Conservation (phyloP, 495 filamentous ascomycete genomes). For the Chaetomium cochliodes region DNA sequence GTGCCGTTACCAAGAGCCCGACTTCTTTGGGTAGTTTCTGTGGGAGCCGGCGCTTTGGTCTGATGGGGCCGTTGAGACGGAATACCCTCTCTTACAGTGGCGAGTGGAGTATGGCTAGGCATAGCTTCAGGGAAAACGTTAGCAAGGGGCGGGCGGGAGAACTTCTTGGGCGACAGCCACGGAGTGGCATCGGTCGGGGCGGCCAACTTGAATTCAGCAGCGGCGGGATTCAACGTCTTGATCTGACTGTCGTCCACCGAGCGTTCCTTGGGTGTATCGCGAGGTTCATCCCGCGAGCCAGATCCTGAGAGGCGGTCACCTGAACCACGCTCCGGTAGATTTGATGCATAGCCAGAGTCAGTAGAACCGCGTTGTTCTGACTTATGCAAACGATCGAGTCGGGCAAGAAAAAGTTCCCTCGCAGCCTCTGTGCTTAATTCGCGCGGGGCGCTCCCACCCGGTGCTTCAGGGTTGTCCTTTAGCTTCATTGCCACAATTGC, state of each 20-base stretch:
- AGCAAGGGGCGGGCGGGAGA: conserved; percentile 28
- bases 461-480: conserved; percentile 9
- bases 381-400: neutral
- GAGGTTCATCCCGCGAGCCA: neutral
- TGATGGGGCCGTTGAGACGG: neutral
- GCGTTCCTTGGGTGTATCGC: neutral
- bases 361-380: conserved; percentile 4
- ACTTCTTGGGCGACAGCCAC: conserved; percentile 24
- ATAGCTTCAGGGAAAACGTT: conserved; percentile 27
- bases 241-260: neutral
- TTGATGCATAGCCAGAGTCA: conserved; percentile 28
- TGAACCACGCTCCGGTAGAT: neutral
- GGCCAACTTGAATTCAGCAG: conserved; percentile 33
- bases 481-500: conserved; percentile 29
- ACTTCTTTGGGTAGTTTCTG: neutral
- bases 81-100: neutral
- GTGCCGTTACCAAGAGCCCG: neutral
- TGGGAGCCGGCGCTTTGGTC: no score
- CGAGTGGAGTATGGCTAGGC: neutral
- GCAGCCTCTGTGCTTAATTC: neutral
- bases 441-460: neutral
- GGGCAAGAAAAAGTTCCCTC: neutral
- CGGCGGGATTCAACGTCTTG: conserved; percentile 34
- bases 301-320: neutral
- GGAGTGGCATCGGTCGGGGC: neutral